These are phyloP conservation scores for Candida labiduridarum DNA, from an alignment of 1,139 yeast genomes.

Conservation along the genomic window DNA sequence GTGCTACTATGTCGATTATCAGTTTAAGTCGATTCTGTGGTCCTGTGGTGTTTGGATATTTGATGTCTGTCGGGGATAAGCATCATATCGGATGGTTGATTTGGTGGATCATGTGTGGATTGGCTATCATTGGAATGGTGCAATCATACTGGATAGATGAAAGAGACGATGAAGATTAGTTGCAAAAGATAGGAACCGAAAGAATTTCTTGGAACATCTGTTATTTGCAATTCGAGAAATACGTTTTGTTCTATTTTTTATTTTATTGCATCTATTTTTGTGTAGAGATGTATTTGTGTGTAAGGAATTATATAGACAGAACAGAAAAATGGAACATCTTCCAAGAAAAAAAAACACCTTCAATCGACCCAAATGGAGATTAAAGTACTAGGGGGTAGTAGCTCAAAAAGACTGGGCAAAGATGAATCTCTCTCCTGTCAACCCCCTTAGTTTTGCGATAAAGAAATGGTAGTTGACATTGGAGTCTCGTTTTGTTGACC, in stretches of 20 bases:
- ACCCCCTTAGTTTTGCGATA: too few species aligned
- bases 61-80: constrained; percentile 51
- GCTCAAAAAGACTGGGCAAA: too few species aligned
- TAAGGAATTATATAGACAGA: background rate
- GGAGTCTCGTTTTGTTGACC: too few species aligned
- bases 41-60: constrained; percentile 59
- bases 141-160: constrained; percentile 16
- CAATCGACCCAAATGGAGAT: too few species aligned
- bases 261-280: too few species aligned
- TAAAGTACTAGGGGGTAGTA: too few species aligned
- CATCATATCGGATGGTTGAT: constrained; percentile 21
- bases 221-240: too few species aligned
- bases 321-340: background rate
- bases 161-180: constrained; percentile 11
- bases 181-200: background rate
- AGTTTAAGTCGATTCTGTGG: constrained; percentile 60
- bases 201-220: background rate
- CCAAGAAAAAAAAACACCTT: too few species aligned
- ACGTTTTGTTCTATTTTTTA: too few species aligned
- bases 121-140: constrained; percentile 14
- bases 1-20: constrained; percentile 50
- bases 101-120: constrained; percentile 15
- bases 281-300: too few species aligned
- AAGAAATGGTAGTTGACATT: too few species aligned
- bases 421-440: too few species aligned